Conservation (phyloP, 2,329 filamentous ascomycete genomes). For the Penicillium sp. region DNA sequence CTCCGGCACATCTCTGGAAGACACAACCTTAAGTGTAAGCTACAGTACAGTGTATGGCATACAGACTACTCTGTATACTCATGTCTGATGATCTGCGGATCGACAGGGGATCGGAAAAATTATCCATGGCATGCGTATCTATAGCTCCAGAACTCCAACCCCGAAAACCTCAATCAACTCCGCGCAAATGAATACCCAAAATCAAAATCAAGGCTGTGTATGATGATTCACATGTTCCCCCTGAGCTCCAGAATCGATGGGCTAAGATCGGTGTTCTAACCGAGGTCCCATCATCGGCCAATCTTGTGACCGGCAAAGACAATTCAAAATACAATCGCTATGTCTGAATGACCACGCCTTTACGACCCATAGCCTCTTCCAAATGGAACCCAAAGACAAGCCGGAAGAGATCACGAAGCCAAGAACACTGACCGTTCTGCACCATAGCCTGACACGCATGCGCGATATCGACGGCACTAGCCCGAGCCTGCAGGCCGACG, state of each 20-base stretch:
- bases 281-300: neutral
- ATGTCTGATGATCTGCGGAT: neutral
- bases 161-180: neutral
- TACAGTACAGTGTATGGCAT: neutral
- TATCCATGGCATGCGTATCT: neutral
- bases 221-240: neutral
- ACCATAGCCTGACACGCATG: slow-evolving; percentile 78
- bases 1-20: too few relatives aligned
- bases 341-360: slow-evolving; percentile 54
- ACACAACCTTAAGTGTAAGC: too few relatives aligned
- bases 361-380: slow-evolving; percentile 72
- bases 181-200: neutral
- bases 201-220: neutral
- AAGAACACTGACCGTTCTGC: slow-evolving; percentile 71
- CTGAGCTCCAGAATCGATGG: neutral
- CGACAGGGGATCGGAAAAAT: neutral
- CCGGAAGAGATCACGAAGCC: slow-evolving; percentile 78
- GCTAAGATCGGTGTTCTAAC: neutral
- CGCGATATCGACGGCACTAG: slow-evolving; percentile 70
- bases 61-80: neutral
- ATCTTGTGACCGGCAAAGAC: neutral
- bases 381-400: slow-evolving; percentile 82
- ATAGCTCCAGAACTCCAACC: neutral
- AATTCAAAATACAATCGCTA: slow-evolving; percentile 10
- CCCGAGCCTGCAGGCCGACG: slow-evolving; percentile 35